phyloP scores from a whole-genome alignment of 345 rosid species.

The Populus alba region DNA sequence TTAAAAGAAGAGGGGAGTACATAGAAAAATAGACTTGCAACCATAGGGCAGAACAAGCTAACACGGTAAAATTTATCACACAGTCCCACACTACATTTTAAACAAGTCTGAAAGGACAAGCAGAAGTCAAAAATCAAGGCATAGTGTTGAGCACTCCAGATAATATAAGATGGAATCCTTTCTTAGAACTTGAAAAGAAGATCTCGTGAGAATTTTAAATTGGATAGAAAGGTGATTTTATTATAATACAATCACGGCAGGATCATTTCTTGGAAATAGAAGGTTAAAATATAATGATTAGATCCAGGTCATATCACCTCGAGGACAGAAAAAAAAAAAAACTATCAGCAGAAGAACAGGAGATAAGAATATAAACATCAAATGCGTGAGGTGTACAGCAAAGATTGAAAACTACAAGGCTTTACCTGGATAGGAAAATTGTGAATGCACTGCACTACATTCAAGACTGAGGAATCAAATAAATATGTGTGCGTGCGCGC shows the following conservation, averaged over 20 bases:
- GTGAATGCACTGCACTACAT: background rate
- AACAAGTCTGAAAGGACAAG: background rate
- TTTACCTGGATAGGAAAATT: slow-evolving; percentile 1
- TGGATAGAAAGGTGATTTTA: background rate
- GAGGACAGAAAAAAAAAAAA: slow-evolving; percentile 9
- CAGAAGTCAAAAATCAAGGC: background rate
- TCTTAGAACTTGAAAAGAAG: background rate
- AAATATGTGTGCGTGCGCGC: background rate
- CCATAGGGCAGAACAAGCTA: background rate
- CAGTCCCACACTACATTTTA: background rate
- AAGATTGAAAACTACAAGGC: slow-evolving; percentile 26
- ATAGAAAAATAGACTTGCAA: background rate
- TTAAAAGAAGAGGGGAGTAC: background rate
- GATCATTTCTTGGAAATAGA: background rate
- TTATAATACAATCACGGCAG: background rate
- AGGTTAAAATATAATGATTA: slow-evolving; percentile 18
- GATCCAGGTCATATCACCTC: slow-evolving; percentile 21
- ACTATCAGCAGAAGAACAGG: slow-evolving; percentile 9
- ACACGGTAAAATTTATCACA: background rate
- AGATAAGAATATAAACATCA: slow-evolving; percentile 49
- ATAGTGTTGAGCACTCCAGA: background rate
- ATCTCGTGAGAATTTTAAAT: background rate
- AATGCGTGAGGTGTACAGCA: slow-evolving; percentile 27
- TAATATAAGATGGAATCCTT: background rate
- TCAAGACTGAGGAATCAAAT: slow-evolving; percentile 13